A percentile compares a stretch with the other conserved stretches of the same genome.
phyloP scores from a whole-genome alignment of 805 yeast genomes.

The Lipomyces spencermartinsiae region DNA sequence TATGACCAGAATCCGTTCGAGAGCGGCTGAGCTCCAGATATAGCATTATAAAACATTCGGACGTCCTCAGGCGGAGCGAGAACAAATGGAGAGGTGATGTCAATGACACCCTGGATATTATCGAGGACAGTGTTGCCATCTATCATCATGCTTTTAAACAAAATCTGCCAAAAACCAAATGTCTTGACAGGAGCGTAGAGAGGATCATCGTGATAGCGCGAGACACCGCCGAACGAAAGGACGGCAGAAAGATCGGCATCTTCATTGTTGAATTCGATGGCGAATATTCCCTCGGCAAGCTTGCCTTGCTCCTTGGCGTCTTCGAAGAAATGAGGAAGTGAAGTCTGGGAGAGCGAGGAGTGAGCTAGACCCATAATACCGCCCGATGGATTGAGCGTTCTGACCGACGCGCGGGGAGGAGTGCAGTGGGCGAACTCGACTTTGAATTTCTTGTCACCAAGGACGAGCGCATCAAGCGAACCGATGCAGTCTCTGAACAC shows the following conservation, averaged over 20 bases:
- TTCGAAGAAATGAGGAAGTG: constrained; percentile 33
- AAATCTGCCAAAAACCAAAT: constrained; percentile 37
- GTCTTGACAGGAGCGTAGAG: constrained; percentile 37
- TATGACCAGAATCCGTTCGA: constrained; percentile 36
- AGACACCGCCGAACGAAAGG: constrained; percentile 30
- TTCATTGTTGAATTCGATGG: constrained; percentile 28
- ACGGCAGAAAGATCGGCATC: constrained; percentile 20
- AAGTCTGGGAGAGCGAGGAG: constrained; percentile 35
- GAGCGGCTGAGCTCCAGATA: constrained; percentile 37
- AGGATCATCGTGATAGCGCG: constrained; percentile 34
- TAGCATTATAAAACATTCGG: constrained; percentile 33
- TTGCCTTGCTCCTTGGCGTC: constrained; percentile 15
- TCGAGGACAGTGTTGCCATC: constrained; percentile 35
- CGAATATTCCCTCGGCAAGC: constrained; percentile 27
- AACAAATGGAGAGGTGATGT: constrained; percentile 29
- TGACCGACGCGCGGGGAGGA: constrained; percentile 34
- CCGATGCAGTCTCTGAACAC: constrained; percentile 37
- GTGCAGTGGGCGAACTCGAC: constrained; percentile 36
- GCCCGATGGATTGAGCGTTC: constrained; percentile 36
- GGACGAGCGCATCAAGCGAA: constrained; percentile 25
- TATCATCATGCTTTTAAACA: constrained; percentile 32
- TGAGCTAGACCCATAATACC: constrained; percentile 38
- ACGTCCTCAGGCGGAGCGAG: constrained; percentile 39
- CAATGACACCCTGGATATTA: constrained; percentile 37
- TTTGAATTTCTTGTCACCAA: constrained; percentile 16